These are phyloP conservation scores for Debaryomyces udenii DNA, from an alignment of 1,139 yeast species.

Conservation along the genomic window DNA sequence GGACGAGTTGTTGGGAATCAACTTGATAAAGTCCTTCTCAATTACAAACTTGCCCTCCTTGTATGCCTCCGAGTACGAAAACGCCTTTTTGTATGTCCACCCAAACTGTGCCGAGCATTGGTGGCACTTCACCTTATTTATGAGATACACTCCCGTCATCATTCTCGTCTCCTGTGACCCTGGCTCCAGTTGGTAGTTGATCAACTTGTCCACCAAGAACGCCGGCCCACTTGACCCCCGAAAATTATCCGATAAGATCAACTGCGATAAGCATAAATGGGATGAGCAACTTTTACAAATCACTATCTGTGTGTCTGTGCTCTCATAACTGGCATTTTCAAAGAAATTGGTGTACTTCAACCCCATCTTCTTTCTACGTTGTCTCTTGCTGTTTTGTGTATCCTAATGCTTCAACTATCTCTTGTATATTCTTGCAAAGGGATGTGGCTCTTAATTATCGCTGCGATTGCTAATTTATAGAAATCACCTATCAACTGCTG, in stretches of 20 bases:
- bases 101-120: constrained; percentile 69
- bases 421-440: constrained; percentile 3
- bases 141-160: constrained; percentile 73
- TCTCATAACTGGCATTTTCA: constrained; percentile 37
- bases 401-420: not conserved
- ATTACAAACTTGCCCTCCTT: constrained; percentile 81
- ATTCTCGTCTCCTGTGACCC: constrained; percentile 46
- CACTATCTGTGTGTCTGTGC: constrained; percentile 43
- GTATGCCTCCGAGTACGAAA: constrained; percentile 57
- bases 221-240: constrained; percentile 58
- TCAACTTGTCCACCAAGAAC: constrained; percentile 50
- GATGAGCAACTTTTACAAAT: constrained; percentile 56
- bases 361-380: constrained; percentile 29
- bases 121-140: constrained; percentile 65
- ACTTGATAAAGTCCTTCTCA: constrained; percentile 45
- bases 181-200: constrained; percentile 42
- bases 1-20: constrained; percentile 31
- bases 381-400: not conserved
- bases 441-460: constrained; percentile 4
- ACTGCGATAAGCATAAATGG: constrained; percentile 51
- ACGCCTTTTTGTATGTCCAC: constrained; percentile 75
- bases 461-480: constrained; percentile 6
- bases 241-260: constrained; percentile 54
- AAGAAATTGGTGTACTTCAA: constrained; percentile 43
- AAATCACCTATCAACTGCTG: not conserved